These are phyloP conservation scores for Coemansia sp. DNA, from an alignment of 192 early-diverging fungal genomes.

Conservation along the genomic window DNA sequence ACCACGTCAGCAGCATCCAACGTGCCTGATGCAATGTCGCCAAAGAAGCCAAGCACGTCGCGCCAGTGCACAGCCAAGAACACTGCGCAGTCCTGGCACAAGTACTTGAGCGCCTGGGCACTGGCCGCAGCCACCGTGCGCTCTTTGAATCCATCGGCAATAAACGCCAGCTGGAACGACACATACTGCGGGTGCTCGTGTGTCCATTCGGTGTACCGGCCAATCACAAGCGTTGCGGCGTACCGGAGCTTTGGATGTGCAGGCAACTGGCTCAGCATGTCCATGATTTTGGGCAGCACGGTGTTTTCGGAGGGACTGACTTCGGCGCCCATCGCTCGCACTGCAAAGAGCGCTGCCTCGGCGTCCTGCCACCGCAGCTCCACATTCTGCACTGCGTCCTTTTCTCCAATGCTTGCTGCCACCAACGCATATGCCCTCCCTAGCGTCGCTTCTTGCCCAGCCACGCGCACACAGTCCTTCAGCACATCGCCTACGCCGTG, in stretches of 20 bases:
- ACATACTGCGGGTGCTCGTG: constrained; percentile 83
- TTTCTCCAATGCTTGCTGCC: constrained; percentile 20
- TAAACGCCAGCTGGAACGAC: constrained; percentile 88
- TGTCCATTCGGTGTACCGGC: constrained; percentile 95
- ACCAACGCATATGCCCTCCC: constrained; percentile 64
- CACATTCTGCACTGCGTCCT: constrained; percentile 11
- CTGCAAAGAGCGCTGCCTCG: constrained; percentile 91
- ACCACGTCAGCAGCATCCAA: constrained; percentile 67
- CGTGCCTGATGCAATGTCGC: constrained; percentile 62
- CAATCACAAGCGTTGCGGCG: constrained; percentile 94
- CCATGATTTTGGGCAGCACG: constrained; percentile 90
- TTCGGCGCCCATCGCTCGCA: constrained; percentile 91
- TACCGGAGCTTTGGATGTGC: constrained; percentile 93
- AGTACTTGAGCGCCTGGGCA: constrained; percentile 80
- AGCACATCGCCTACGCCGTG: constrained; percentile 96
- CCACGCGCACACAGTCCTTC: constrained; percentile 87
- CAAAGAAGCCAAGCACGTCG: constrained; percentile 83
- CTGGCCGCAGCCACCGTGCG: constrained; percentile 81
- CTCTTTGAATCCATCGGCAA: constrained; percentile 88
- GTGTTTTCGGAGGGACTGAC: constrained; percentile 68
- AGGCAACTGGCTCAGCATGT: constrained; percentile 80
- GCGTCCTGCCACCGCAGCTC: constrained; percentile 81
- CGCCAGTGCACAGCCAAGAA: constrained; percentile 73
- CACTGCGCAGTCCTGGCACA: constrained; percentile 89
- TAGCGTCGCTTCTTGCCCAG: constrained; percentile 77